Evolutionary conservation across 345 rosid species (phyloP).

Genomic region (Eucalyptus grandis): DNA sequence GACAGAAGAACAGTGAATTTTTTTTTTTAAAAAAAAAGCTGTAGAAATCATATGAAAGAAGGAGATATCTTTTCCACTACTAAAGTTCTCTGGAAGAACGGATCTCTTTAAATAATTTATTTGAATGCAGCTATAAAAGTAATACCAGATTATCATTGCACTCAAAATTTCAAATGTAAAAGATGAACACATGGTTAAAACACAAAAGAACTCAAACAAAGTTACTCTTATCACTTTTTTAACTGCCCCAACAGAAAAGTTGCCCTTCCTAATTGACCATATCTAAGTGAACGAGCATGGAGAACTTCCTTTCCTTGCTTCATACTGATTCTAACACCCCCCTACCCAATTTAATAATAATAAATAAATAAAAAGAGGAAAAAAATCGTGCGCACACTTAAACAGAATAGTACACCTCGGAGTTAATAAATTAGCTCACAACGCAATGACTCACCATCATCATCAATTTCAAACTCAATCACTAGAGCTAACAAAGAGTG

Average conservation of each 20-base stretch:
- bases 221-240: not conserved
- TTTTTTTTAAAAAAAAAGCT: not conserved
- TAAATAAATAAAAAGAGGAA: not conserved
- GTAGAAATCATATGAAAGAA: not conserved
- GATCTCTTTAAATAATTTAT: not conserved
- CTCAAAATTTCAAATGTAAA: not conserved
- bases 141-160: not conserved
- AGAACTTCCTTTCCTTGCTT: not conserved
- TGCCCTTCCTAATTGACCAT: not conserved
- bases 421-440: not conserved
- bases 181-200: not conserved
- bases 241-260: not conserved
- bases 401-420: not conserved
- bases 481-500: not conserved
- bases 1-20: not conserved
- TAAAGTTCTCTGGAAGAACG: not conserved
- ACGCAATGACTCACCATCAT: not conserved
- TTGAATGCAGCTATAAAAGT: not conserved
- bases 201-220: not conserved
- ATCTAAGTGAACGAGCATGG: not conserved
- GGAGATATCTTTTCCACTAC: not conserved
- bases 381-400: not conserved
- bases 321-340: not conserved
- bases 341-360: not conserved
- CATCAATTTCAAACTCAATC: not conserved